Evolutionary conservation across 495 filamentous ascomycete species (phyloP).

Genomic region (Penicillium waksmanii): DNA sequence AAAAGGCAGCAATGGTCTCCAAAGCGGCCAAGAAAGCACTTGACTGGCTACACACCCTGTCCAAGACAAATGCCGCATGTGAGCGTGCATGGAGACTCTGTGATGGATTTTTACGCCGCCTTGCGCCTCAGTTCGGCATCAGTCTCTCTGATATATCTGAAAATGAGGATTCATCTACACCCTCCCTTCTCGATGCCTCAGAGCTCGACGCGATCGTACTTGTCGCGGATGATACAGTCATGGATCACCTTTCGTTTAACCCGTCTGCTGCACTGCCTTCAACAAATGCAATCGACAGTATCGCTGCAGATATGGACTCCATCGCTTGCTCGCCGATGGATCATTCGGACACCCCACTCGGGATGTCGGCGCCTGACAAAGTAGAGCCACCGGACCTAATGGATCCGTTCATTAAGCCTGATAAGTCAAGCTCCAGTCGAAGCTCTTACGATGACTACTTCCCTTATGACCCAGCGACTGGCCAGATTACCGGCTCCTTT

Average conservation of each 20-base stretch:
- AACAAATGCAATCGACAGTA: slow-evolving; percentile 18
- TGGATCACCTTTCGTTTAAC: slow-evolving; percentile 29
- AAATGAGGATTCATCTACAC: slow-evolving; percentile 25
- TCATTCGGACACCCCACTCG: slow-evolving; percentile 23
- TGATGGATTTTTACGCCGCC: slow-evolving; percentile 49
- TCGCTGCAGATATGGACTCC: slow-evolving; percentile 31
- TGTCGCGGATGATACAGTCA: slow-evolving; percentile 7
- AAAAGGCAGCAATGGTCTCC: slow-evolving; percentile 52
- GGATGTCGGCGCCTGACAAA: slow-evolving; percentile 19
- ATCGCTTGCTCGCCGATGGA: slow-evolving; percentile 36
- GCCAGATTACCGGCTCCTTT: slow-evolving; percentile 47
- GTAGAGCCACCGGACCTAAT: slow-evolving; percentile 33
- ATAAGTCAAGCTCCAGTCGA: slow-evolving; percentile 22
- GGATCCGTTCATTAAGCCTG: slow-evolving; percentile 32
- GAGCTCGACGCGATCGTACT: slow-evolving; percentile 13
- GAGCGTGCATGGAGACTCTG: slow-evolving; percentile 56
- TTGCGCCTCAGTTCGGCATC: slow-evolving; percentile 41
- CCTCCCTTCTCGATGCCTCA: slow-evolving; percentile 23
- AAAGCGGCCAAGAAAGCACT: slow-evolving; percentile 59
- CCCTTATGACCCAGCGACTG: slow-evolving; percentile 45
- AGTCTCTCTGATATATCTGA: slow-evolving; percentile 32
- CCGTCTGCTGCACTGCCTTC: slow-evolving; percentile 16
- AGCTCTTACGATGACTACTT: slow-evolving; percentile 40
- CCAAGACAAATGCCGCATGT: slow-evolving; percentile 48
- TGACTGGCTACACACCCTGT: slow-evolving; percentile 55